Percentiles rank a stretch among this genome's conserved stretches.
Conservation (phyloP, 257 asterid genomes). For the Solanum microdontum region DNA sequence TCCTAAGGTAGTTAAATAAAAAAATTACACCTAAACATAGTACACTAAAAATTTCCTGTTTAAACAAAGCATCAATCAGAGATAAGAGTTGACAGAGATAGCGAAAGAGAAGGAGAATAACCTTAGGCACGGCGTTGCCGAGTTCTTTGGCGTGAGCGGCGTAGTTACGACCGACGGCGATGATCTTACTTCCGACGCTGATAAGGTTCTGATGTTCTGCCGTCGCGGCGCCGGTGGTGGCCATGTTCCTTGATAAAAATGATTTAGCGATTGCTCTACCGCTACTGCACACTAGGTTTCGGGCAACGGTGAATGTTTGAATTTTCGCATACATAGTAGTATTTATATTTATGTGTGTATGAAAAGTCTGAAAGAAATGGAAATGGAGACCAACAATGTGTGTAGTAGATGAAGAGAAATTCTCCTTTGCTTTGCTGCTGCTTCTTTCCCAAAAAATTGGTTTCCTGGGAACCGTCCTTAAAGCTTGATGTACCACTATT, state of each 20-base stretch:
- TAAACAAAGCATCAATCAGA: not conserved
- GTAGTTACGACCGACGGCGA: conserved; percentile 94
- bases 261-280: not conserved
- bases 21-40: not conserved
- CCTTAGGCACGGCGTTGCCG: conserved; percentile 90
- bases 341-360: not conserved
- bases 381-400: not conserved
- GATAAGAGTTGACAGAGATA: not conserved
- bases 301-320: not conserved
- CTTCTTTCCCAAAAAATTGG: not conserved
- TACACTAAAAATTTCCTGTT: not conserved
- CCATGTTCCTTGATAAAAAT: conserved; percentile 26
- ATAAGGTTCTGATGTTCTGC: conserved; percentile 54
- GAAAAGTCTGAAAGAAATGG: not conserved
- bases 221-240: conserved; percentile 34
- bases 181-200: conserved; percentile 65
- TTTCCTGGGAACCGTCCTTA: not conserved
- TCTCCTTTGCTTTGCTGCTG: not conserved
- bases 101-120: not conserved
- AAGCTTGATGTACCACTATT: not conserved
- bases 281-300: not conserved
- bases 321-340: not conserved
- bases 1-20: not conserved
- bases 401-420: not conserved
- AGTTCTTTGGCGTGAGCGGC: conserved; percentile 96